Evolutionary conservation across 2,329 filamentous ascomycete genomes (phyloP).

Genomic region (Pseudogymnoascus pannorum): DNA sequence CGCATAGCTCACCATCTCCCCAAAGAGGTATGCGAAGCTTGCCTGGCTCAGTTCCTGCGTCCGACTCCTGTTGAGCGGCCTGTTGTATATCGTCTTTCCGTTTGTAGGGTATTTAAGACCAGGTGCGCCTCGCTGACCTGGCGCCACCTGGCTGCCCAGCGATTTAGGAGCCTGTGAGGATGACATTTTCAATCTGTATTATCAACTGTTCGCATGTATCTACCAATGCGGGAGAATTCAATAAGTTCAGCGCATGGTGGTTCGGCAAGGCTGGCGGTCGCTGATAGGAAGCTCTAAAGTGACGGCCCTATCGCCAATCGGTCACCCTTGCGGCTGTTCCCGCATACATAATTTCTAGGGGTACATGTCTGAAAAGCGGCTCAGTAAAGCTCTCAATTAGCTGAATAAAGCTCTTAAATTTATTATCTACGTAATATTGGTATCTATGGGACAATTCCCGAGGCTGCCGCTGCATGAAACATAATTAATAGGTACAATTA

Average conservation of each 20-base stretch:
- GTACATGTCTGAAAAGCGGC: background rate
- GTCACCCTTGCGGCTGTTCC: conserved; percentile 5
- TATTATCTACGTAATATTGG: background rate
- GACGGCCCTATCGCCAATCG: conserved; percentile 6
- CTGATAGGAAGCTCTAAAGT: conserved; percentile 7
- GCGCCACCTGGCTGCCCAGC: conserved; percentile 18
- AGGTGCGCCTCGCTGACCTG: conserved; percentile 26
- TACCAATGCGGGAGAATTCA: conserved; percentile 4
- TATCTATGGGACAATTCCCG: background rate
- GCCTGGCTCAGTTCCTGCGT: conserved; percentile 85
- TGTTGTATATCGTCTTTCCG: conserved; percentile 97
- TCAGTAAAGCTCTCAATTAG: background rate
- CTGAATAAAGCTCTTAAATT: background rate
- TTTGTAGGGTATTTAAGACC: conserved; percentile 83
- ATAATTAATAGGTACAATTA: background rate
- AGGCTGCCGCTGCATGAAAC: conserved; percentile 1
- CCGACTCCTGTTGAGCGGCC: conserved; percentile 83
- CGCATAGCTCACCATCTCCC: conserved; percentile 93
- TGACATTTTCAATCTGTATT: conserved; percentile 23
- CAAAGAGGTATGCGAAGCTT: conserved; percentile 92
- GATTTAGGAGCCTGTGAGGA: conserved; percentile 27
- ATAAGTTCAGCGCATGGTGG: background rate
- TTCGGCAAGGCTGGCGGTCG: conserved; percentile 7
- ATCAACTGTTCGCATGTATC: conserved; percentile 12
- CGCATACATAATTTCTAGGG: background rate